Conservation (phyloP, 1,284 basidiomycete genomes). For the Fomes fomentarius region DNA sequence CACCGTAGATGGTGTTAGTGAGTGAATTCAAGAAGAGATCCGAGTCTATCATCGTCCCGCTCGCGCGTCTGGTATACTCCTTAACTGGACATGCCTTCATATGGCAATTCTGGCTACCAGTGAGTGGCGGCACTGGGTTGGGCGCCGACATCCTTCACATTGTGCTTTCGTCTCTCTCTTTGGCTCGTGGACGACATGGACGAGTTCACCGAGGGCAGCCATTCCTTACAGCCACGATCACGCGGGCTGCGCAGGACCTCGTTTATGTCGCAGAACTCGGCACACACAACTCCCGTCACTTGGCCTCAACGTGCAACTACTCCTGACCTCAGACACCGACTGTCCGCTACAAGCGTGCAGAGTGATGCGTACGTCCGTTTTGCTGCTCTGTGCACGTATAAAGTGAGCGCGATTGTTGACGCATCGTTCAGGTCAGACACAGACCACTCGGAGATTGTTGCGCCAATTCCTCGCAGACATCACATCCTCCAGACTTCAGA, state of each 20-base stretch:
- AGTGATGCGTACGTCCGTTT: conserved; percentile 28
- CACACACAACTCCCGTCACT: conserved; percentile 17
- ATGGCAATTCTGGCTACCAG: no score
- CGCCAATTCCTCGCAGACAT: conserved; percentile 35
- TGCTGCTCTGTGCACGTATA: background rate
- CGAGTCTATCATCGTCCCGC: background rate
- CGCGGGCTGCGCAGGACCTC: conserved; percentile 21
- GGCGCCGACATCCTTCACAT: background rate
- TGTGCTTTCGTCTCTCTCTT: background rate
- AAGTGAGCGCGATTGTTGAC: background rate
- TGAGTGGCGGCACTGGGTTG: no score
- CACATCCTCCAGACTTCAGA: conserved; percentile 32
- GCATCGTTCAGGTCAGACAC: conserved; percentile 25
- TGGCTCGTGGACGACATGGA: conserved; percentile 24
- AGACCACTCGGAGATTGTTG: conserved; percentile 31
- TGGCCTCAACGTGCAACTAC: conserved; percentile 22
- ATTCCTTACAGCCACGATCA: conserved; percentile 12
- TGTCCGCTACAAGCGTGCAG: conserved; percentile 25
- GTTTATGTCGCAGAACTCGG: conserved; percentile 26
- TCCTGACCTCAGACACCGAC: conserved; percentile 23
- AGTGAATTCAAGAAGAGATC: no score
- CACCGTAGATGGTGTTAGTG: no score
- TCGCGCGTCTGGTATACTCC: background rate
- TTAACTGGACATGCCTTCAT: no score
- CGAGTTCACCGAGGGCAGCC: conserved; percentile 26